Base-by-base conservation (phyloP, 176 grass and related monocot species). In the Oryza brachyantha region DNA sequence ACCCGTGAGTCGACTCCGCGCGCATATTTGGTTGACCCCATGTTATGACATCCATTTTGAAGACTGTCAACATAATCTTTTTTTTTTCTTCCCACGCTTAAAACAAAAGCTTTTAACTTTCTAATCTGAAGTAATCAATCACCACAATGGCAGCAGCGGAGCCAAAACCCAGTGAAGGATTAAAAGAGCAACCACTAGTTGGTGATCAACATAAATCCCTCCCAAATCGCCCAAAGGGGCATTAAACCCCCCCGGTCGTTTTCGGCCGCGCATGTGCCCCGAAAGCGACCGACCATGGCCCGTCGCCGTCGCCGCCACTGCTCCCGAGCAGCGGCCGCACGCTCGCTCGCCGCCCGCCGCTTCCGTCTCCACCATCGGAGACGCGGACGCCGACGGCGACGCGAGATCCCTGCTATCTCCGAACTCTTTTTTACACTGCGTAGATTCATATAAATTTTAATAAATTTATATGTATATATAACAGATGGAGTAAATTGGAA, bases 271-370 rank as follows among this genome's bases (percentile, higher is more conserved):
- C 42, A 55, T 55, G 50, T 55, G 17, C 50, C 50, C 19, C 64
- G 72, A 77, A 8, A 45, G 79, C 55, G 79, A 81, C 72, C 68
- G 1, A n/a, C 32, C n/a, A n/a, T n/a, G n/a, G n/a, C n/a, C 50
- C 17, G 50, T 21, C 57, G 17, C 72, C 77, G 57, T 27, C 64
- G 6, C 40, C 54, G 52, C 50, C 12, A 5, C 34, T 35, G 34
- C 6, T 13, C 27, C 72, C 7, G 72, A 29, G 19, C 22, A 54
- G 54, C 25, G n/a, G 32, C 52, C n/a, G 72, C 71, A 52, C 43
- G 43, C 14, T 6, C 45, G 45, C 45, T 32, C 45, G 12, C 13
- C 45, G 16, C 17, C 13, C 10, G 16, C 1, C 5, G 13, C 4
- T 50, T 50, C 16, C 46, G 46, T 50, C 17, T 50, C 46, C 46